These are phyloP conservation scores for Petasospora fabianii DNA, from an alignment of 1,139 yeast genomes.

Conservation along the genomic window DNA sequence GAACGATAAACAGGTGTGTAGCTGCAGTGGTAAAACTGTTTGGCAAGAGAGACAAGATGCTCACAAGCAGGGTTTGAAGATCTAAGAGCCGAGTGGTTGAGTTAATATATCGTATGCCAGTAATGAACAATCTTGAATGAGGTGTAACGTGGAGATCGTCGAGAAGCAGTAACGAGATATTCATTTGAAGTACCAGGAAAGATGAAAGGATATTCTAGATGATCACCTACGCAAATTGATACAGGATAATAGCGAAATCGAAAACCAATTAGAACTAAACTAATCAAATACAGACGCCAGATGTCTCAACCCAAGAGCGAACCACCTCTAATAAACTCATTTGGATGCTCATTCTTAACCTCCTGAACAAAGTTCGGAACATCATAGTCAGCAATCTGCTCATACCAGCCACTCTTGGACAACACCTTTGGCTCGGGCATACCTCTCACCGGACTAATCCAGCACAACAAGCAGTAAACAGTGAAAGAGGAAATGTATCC, in stretches of 20 bases:
- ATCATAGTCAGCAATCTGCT: constrained; percentile 53
- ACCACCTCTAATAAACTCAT: background rate
- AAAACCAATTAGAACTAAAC: no score
- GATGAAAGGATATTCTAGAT: no score
- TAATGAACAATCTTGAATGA: no score
- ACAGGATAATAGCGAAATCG: no score
- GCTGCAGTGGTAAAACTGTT: constrained; percentile 90
- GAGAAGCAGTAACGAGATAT: no score
- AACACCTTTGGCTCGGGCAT: constrained; percentile 47
- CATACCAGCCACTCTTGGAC: constrained; percentile 57
- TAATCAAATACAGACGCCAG: no score
- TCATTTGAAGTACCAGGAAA: no score
- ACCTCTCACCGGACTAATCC: constrained; percentile 59
- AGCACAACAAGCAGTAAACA: constrained; percentile 47
- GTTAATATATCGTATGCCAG: background rate
- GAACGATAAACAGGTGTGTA: constrained; percentile 87
- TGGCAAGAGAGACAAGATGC: constrained; percentile 94
- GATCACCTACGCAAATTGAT: no score
- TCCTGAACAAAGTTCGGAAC: constrained; percentile 39
- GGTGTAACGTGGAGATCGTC: no score
- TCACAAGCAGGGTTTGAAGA: constrained; percentile 45
- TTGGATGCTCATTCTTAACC: constrained; percentile 1
- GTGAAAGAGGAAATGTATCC: constrained; percentile 62
- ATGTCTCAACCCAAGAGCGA: no score
- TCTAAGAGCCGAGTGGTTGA: constrained; percentile 4